phyloP scores from a whole-genome alignment of 345 rosid species.

The Heritiera fomes region DNA sequence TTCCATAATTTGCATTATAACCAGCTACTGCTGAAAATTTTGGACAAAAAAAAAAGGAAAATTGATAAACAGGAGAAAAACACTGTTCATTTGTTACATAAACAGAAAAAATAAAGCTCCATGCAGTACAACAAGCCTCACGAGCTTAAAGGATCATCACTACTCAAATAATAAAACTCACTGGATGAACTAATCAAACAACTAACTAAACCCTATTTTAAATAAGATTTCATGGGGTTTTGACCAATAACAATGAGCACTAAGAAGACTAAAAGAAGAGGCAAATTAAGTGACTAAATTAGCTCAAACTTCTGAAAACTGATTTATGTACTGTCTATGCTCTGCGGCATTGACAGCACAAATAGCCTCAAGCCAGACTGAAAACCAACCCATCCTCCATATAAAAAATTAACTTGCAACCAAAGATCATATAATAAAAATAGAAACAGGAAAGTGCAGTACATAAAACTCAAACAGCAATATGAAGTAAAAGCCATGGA shows the following conservation, averaged over 20 bases:
- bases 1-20: conserved; percentile 59
- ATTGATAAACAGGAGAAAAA: background rate
- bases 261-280: background rate
- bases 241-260: background rate
- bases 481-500: background rate
- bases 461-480: background rate
- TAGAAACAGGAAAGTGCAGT: background rate
- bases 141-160: background rate
- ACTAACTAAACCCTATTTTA: conserved; percentile 1
- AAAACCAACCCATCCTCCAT: background rate
- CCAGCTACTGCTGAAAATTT: conserved; percentile 45
- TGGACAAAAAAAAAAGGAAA: background rate
- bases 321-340: background rate
- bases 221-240: background rate
- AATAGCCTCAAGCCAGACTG: background rate
- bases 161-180: background rate
- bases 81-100: background rate
- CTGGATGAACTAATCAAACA: background rate
- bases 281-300: background rate
- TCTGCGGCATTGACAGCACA: background rate
- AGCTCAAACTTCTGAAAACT: background rate
- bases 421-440: background rate
- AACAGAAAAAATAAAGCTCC: conserved; percentile 11
- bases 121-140: background rate
- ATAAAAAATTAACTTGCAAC: background rate